phyloP scores from a whole-genome alignment of 768 basidiomycete species.

The Postia placenta region DNA sequence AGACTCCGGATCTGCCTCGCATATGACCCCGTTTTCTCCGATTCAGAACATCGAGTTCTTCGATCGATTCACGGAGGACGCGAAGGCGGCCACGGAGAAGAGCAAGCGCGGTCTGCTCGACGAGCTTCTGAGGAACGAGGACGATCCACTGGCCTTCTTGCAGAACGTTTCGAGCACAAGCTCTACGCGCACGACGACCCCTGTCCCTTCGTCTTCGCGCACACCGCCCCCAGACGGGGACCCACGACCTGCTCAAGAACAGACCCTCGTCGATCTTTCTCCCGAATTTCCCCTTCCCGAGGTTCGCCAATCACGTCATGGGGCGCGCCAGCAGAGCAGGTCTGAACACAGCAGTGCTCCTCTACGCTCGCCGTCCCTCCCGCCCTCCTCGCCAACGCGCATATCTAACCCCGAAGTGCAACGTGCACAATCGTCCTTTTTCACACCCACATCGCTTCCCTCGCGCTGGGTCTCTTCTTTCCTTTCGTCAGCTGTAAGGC shows the following conservation, averaged over 20 bases:
- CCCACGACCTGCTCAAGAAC: not conserved
- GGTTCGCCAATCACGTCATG: constrained; percentile 11
- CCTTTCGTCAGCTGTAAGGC: constrained; percentile 22
- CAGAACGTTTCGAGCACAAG: constrained; percentile 1
- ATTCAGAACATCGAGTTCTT: constrained; percentile 40
- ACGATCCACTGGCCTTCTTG: constrained; percentile 65
- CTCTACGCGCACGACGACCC: not conserved
- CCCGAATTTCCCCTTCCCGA: constrained; percentile 1
- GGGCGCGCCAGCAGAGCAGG: constrained; percentile 4
- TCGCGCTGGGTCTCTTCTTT: constrained; percentile 48
- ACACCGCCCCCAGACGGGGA: not conserved
- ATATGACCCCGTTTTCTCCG: constrained; percentile 11
- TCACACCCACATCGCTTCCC: constrained; percentile 37
- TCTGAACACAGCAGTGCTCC: constrained; percentile 17
- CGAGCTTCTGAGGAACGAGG: constrained; percentile 60
- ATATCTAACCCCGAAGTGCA: constrained; percentile 29
- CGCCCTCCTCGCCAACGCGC: constrained; percentile 25
- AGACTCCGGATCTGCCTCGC: not conserved
- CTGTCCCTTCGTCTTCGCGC: not conserved
- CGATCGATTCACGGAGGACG: constrained; percentile 51
- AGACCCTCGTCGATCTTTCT: constrained; percentile 5
- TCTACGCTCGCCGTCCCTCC: constrained; percentile 24
- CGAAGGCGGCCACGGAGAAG: constrained; percentile 46
- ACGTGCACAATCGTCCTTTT: constrained; percentile 32
- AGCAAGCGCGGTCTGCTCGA: constrained; percentile 51